Evolutionary conservation across 2,329 filamentous ascomycete genomes (phyloP), one percentile per base, ranked within the genome.

Genomic region (Pseudogymnoascus sp.): DNA sequence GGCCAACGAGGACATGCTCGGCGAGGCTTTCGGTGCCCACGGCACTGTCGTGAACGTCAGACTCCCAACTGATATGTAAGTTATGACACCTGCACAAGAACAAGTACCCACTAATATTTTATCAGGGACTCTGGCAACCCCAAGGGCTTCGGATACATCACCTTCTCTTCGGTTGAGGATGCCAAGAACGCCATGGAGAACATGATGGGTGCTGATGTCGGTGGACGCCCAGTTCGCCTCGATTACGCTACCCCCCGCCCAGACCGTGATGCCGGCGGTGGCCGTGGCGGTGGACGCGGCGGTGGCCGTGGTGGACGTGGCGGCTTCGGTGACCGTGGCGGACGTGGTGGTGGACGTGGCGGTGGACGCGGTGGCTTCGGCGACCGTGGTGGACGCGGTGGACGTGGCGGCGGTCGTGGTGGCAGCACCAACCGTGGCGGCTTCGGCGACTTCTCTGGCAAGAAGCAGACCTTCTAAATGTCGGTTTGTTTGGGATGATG

Each of bases 101-200:
- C 21, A n/a, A 59, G 61, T 44, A 10, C 33, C n/a, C 65, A 59
- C 69, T 75, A 71, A 75, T 63, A 31, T 40, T 47, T 63, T 21
- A 40, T 37, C 25, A 77, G 79, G 67, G 87, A 89, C 64, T 83
- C 81, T 64, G 87, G 86, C 65, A 80, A 81, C 65, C 83, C 83
- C 71, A 90, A 90, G 81, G 87, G 87, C 63, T 90, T 89, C 75
- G 88, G 86, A 64, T 91, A 91, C 76, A 83, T 90, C 65, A 85
- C 86, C 75, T 90, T 87, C 77, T 76, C 77, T 61, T 84, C 83
- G 40, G 77, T 88, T 65, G 86, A 90, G 35, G 87, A 90, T 73
- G 86, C 88, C 66, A 82, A 82, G 70, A 76, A 79, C 69, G 88
- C 86, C 50, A 80, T 84, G 68, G 82, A 84, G 69, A 80, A 78